These are phyloP conservation scores for Pichia sp. DNA, from an alignment of 1,139 yeast species.

Conservation along the genomic window DNA sequence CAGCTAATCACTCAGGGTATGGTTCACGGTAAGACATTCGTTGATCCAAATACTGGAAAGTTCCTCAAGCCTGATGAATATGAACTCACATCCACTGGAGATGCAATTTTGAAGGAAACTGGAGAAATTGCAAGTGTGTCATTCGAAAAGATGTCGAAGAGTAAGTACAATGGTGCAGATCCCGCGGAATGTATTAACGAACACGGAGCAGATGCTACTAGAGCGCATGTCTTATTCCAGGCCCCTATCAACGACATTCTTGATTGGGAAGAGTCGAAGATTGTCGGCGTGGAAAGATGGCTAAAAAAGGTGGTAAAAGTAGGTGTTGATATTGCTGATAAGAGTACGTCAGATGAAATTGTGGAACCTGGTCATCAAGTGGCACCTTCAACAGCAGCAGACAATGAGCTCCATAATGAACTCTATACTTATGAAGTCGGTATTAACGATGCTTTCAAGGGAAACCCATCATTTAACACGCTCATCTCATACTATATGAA, in stretches of 20 bases:
- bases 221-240: constrained; percentile 91
- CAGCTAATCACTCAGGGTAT: constrained; percentile 89
- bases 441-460: constrained; percentile 53
- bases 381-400: constrained; percentile 27
- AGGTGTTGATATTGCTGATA: constrained; percentile 23
- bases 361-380: constrained; percentile 1
- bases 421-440: constrained; percentile 42
- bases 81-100: constrained; percentile 33
- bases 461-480: constrained; percentile 66
- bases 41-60: constrained; percentile 63
- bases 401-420: constrained; percentile 51
- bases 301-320: constrained; percentile 51
- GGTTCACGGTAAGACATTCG: constrained; percentile 89
- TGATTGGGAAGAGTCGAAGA: constrained; percentile 86
- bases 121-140: constrained; percentile 49
- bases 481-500: constrained; percentile 89
- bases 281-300: constrained; percentile 87
- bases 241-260: constrained; percentile 82
- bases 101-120: constrained; percentile 42
- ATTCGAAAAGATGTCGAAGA: constrained; percentile 93
- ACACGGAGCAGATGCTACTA: constrained; percentile 90
- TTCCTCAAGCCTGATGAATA: constrained; percentile 76
- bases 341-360: neutral
- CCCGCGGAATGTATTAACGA: constrained; percentile 68
- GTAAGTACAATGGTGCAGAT: constrained; percentile 90